These are phyloP conservation scores for Hymenoscyphus fructigenus DNA, from an alignment of 2,329 filamentous ascomycete genomes.

Conservation along the genomic window DNA sequence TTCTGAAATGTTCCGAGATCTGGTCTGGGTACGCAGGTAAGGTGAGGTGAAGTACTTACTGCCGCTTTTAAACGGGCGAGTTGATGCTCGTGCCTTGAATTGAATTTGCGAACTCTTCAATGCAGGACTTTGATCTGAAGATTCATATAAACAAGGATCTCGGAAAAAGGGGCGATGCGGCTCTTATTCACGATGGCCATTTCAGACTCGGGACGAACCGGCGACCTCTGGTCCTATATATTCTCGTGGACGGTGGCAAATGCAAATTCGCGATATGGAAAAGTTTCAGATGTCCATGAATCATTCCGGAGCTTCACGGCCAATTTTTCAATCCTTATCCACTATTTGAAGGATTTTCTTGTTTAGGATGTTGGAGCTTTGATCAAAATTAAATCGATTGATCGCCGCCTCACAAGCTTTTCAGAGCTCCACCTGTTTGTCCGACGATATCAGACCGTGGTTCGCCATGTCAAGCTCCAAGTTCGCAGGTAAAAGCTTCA, in stretches of 20 bases:
- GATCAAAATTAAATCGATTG: neutral
- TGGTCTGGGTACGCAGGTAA: too few species aligned
- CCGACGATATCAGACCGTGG: neutral
- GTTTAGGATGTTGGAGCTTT: neutral
- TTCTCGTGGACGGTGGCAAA: neutral
- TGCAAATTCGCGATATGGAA: neutral
- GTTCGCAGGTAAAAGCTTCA: neutral
- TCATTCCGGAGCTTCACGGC: neutral
- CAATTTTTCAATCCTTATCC: neutral
- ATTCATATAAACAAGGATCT: neutral
- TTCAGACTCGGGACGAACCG: neutral
- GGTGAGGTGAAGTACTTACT: too few species aligned
- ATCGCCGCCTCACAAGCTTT: neutral
- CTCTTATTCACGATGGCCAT: neutral
- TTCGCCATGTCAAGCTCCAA: neutral
- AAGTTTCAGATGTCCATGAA: neutral
- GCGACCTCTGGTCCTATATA: neutral
- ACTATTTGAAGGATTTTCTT: neutral
- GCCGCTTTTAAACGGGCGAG: too few species aligned
- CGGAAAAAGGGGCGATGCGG: neutral
- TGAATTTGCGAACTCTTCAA: neutral
- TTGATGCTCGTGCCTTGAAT: neutral
- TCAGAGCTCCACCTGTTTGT: neutral
- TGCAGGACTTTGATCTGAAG: neutral
- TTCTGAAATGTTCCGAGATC: too few species aligned